Evolutionary conservation across 2,329 filamentous ascomycete species (phyloP), one percentile per base, ranked within the genome.

Genomic region (Ophiostoma perfectum): DNA sequence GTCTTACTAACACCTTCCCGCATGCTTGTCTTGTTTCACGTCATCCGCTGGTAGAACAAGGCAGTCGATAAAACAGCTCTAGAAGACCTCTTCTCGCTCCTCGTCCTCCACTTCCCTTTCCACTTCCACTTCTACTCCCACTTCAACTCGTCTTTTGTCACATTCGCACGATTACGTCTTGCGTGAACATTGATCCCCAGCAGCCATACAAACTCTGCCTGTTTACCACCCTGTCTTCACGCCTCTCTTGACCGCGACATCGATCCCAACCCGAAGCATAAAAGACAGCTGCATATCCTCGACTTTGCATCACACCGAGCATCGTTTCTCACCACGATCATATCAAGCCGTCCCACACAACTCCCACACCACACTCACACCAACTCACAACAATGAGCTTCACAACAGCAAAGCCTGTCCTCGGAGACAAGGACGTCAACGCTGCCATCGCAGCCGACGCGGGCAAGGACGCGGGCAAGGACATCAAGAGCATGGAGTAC

Each of bases 401-500:
- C 12, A 64, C 68, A 3, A 3, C 69, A 27, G 27, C 27, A 60
- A 72, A 72, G 68, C 36, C 65, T 8, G 80, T 88, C 73, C 87
- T 92, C 78, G 80, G 81, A 73, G 80, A 85, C 75, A 88, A 88
- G 80, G 88, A 91, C 80, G 82, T 84, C 79, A 91, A 91, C 79
- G 81, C 81, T 70, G 72, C 81, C 72, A 78, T 85, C 72, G 69
- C 76, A 41, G 76, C 77, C 70, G 69, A 73, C 72, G 73, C 73
- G 71, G 72, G 73, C 72, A 70, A 69, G 70, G 79, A 81, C 73
- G 80, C 83, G 74, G 84, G 84, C 79, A 86, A 88, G 79, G 80
- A 84, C 70, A 79, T 86, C 67, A 88, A 87, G 83, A 87, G 82
- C 80, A 86, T 93, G 83, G 90, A 92, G 75, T 91, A 91, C 76